Evolutionary conservation across 495 filamentous ascomycete genomes (phyloP).

Genomic region (Oidiodendron maius): DNA sequence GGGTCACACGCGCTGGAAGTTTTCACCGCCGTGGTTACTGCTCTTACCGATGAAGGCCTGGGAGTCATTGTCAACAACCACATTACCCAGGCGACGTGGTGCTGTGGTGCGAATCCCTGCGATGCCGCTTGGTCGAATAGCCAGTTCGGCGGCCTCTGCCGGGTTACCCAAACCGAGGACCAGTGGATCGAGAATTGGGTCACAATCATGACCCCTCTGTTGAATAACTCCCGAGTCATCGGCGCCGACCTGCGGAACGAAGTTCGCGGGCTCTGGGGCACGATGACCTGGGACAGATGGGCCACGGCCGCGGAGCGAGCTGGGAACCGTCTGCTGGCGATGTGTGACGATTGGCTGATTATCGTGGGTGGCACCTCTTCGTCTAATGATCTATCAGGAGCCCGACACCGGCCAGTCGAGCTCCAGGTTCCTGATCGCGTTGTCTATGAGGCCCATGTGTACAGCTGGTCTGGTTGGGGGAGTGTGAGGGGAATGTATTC

Average conservation of each 20-base stretch:
- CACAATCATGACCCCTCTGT: constrained; percentile 45
- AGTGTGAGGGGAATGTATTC: constrained; percentile 43
- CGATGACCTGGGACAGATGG: constrained; percentile 54
- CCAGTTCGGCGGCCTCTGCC: constrained; percentile 44
- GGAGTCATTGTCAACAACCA: constrained; percentile 58
- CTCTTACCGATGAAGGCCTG: constrained; percentile 49
- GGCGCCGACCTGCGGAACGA: constrained; percentile 57
- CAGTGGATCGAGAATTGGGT: constrained; percentile 57
- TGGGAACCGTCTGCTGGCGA: constrained; percentile 44
- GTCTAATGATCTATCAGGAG: constrained; percentile 49
- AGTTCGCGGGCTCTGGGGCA: constrained; percentile 55
- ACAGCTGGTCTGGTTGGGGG: constrained; percentile 58
- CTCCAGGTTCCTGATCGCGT: constrained; percentile 45
- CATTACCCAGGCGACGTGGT: constrained; percentile 57
- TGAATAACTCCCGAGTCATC: constrained; percentile 46
- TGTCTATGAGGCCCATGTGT: constrained; percentile 59
- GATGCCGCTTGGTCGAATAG: constrained; percentile 54
- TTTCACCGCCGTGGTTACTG: constrained; percentile 42
- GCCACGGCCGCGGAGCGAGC: constrained; percentile 50
- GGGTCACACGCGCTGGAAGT: constrained; percentile 47
- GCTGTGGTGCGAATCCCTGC: constrained; percentile 54
- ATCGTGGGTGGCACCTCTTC: constrained; percentile 56
- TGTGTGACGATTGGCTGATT: constrained; percentile 56
- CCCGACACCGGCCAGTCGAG: constrained; percentile 39
- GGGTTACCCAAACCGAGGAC: constrained; percentile 48